A percentile compares a stretch with the other conserved stretches of the same genome.
These are phyloP conservation scores for Apiotrichum montevideense DNA, from an alignment of 1,284 basidiomycete species.

Conservation along the genomic window DNA sequence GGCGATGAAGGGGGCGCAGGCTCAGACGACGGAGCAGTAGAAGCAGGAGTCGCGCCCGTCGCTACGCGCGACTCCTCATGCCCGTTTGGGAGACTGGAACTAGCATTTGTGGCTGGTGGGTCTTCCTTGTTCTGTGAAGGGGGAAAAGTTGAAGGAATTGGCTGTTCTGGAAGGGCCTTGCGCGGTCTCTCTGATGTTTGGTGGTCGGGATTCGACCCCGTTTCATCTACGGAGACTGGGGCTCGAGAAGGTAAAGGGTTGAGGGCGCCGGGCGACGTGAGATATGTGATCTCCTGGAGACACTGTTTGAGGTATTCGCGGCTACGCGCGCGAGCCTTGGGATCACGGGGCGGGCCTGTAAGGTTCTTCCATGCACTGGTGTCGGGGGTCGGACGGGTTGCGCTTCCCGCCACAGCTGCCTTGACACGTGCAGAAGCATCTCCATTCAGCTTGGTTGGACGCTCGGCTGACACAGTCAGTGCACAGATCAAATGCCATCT, in stretches of 20 bases:
- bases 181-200: slow-evolving; percentile 26
- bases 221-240: slow-evolving; percentile 32
- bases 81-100: slow-evolving; percentile 5
- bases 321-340: slow-evolving; percentile 87
- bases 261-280: slow-evolving; percentile 92
- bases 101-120: not conserved
- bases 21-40: not conserved
- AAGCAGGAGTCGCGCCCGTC: not conserved
- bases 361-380: slow-evolving; percentile 58
- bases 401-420: slow-evolving; percentile 16
- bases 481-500: not conserved
- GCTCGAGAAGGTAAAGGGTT: slow-evolving; percentile 89
- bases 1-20: slow-evolving; percentile 29
- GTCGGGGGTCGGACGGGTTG: slow-evolving; percentile 18
- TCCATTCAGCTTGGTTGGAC: slow-evolving; percentile 25
- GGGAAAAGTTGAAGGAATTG: slow-evolving; percentile 15
- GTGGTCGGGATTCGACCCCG: slow-evolving; percentile 4
- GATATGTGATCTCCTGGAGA: slow-evolving; percentile 93
- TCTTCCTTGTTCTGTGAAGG: not conserved
- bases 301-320: slow-evolving; percentile 98
- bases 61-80: not conserved
- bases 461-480: slow-evolving; percentile 4
- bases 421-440: slow-evolving; percentile 23
- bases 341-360: slow-evolving; percentile 65
- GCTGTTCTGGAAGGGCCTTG: slow-evolving; percentile 36